Evolutionary conservation across 768 basidiomycete genomes (phyloP), one percentile per base, ranked within the genome.

Genomic region (Amanita jacksonii): DNA sequence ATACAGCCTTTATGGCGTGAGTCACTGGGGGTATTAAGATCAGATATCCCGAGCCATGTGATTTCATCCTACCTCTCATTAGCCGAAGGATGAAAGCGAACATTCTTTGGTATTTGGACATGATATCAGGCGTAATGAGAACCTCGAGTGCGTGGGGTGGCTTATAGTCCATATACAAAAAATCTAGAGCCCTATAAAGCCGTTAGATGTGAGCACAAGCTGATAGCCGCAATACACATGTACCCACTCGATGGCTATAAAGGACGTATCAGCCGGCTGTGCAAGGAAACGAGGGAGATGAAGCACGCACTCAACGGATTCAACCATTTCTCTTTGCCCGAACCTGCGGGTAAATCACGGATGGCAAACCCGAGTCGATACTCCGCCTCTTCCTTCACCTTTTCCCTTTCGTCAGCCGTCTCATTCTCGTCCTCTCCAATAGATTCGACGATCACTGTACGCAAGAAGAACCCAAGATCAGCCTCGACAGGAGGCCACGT

Each of bases 401-500:
- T 51, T 15, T 60, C 54, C 31, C 60, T 56, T 45, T 38, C 28
- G 48, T 35, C 46, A 34, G 35, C 42, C 37, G 43, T 43, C 25
- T 46, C 39, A 49, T 47, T 50, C 53, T 59, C 44, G 65, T 28
- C 53, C 24, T 31, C 49, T 57, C 78, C 78, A 28, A 88, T 66
- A 4, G 85, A 81, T 57, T 90, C 90, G 7, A 91, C 75, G 52
- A 94, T 82, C 6, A 93, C 90, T 0, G 85, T 84, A 41, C 89
- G 64, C 33, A 94, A 64, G 51, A 81, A 78, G 62, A 84, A 91
- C 52, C 86, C 85, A 38, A 94, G 65, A 54, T 92, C 89, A 2
- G 82, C 72, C 4, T 86, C 87, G 13, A 84, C 81, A 9, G 91
- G 91, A 0, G 91, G 91, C 91, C 91, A 94, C 4, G 70, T 75